Percentiles rank a stretch among this genome's conserved stretches.
Evolutionary conservation across 768 basidiomycete species (phyloP).

Genomic region (Tricholoma bakamatsutake): DNA sequence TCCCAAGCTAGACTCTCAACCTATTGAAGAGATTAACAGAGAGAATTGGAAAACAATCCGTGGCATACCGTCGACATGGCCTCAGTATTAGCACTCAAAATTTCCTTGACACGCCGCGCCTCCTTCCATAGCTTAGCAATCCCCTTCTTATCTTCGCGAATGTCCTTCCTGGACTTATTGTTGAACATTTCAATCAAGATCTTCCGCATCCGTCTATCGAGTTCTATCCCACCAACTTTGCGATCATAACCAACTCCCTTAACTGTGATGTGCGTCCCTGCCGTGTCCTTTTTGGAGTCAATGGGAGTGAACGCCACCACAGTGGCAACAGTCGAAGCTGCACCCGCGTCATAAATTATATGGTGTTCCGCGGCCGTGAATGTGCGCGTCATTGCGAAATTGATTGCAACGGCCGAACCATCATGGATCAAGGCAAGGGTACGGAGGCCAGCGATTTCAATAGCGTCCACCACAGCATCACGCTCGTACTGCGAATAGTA

Average conservation of each 20-base stretch:
- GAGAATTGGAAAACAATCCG: not conserved
- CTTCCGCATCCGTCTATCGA: conserved; percentile 80
- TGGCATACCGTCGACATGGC: conserved; percentile 59
- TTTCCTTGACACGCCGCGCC: conserved; percentile 82
- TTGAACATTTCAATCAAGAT: conserved; percentile 75
- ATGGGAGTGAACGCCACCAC: conserved; percentile 61
- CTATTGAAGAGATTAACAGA: conserved; percentile 27
- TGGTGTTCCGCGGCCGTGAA: conserved; percentile 82
- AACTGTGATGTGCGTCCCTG: conserved; percentile 69
- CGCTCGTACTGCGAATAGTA: conserved; percentile 90
- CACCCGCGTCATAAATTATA: conserved; percentile 92
- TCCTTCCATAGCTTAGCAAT: conserved; percentile 96
- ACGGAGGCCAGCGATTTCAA: conserved; percentile 84
- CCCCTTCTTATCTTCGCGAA: conserved; percentile 70
- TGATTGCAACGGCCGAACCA: conserved; percentile 91
- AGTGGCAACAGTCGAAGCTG: conserved; percentile 74
- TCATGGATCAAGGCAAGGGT: conserved; percentile 87
- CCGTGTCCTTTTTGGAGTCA: conserved; percentile 44
- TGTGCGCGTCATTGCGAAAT: conserved; percentile 94
- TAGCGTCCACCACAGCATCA: conserved; percentile 85
- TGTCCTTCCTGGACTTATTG: conserved; percentile 58
- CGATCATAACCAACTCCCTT: conserved; percentile 82
- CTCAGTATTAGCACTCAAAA: conserved; percentile 90
- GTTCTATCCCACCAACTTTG: conserved; percentile 69
- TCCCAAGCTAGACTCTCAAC: conserved; percentile 89